Conservation (phyloP, 352 stramenopile species). For the Achlya hypogyna region DNA sequence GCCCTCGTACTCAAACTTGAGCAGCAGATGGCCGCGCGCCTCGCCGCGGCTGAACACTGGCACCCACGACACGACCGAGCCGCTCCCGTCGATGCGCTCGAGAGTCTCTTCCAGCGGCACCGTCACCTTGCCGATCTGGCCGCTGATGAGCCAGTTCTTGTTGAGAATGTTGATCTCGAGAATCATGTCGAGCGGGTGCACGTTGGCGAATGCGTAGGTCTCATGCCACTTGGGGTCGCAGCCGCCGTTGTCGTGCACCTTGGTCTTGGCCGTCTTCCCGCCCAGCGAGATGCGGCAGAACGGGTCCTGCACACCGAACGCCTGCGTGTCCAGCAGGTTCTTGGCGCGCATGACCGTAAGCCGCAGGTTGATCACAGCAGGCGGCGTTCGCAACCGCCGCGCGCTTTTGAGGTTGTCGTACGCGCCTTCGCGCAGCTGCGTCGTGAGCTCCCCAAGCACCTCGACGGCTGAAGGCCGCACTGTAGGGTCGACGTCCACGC, state of each 20-base stretch:
- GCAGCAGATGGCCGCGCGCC: not conserved
- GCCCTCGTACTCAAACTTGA: not conserved
- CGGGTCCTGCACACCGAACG: constrained; percentile 8
- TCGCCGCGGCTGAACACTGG: not conserved
- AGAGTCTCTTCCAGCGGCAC: not conserved
- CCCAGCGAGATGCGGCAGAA: constrained; percentile 4
- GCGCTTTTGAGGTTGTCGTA: not conserved
- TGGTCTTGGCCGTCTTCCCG: constrained; percentile 5
- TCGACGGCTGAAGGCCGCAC: not conserved
- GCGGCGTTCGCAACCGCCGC: not conserved
- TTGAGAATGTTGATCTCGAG: constrained; percentile 3
- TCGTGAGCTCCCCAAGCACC: not conserved
- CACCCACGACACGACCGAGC: not conserved
- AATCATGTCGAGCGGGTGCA: not conserved
- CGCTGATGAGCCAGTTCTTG: not conserved
- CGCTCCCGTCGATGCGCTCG: not conserved
- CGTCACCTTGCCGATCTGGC: not conserved
- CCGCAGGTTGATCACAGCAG: not conserved
- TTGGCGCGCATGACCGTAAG: not conserved
- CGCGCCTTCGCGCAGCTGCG: not conserved
- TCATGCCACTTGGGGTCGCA: not conserved
- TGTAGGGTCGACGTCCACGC: not conserved
- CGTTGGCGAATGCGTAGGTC: constrained; percentile 6
- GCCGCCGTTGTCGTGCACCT: constrained; percentile 19
- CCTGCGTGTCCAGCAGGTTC: constrained; percentile 10